Conservation (phyloP, 2,329 filamentous ascomycete genomes). For the Plectosphaerella cucumerina region DNA sequence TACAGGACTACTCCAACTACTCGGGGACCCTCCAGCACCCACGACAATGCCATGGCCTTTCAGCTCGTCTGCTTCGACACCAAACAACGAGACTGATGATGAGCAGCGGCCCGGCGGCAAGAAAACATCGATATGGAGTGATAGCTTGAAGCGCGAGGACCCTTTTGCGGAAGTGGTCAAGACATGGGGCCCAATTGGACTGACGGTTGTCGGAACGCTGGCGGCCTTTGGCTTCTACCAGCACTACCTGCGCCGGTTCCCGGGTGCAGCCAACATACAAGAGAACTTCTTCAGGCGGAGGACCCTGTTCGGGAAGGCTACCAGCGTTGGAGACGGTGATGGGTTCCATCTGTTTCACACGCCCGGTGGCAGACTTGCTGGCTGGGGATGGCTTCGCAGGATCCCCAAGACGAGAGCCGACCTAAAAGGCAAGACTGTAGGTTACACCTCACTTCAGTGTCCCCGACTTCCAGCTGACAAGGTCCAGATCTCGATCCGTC, state of each 20-base stretch:
- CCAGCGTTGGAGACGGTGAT: conserved; percentile 93
- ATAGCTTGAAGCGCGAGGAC: conserved; percentile 7
- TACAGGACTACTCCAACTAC: background rate
- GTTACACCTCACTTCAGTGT: conserved; percentile 17
- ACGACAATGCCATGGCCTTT: conserved; percentile 27
- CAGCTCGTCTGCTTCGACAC: conserved; percentile 10
- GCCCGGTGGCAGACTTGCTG: conserved; percentile 78
- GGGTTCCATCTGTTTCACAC: conserved; percentile 94
- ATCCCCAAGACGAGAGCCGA: conserved; percentile 66
- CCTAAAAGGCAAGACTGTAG: conserved; percentile 73
- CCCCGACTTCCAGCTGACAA: background rate
- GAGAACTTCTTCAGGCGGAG: conserved; percentile 70
- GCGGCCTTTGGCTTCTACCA: conserved; percentile 59
- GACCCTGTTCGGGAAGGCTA: conserved; percentile 80
- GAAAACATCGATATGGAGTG: conserved; percentile 10
- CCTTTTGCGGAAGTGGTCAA: conserved; percentile 36
- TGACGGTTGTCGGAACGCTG: conserved; percentile 48
- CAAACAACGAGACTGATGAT: conserved; percentile 20
- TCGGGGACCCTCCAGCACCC: background rate
- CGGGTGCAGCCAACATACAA: conserved; percentile 69
- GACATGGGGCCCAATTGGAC: conserved; percentile 41
- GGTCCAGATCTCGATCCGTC: conserved; percentile 73
- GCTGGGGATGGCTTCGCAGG: conserved; percentile 88
- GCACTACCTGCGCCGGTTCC: conserved; percentile 79
- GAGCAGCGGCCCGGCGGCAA: conserved; percentile 23